Base-by-base conservation (phyloP, 2,329 filamentous ascomycete genomes). In the Sarocladium strictum region DNA sequence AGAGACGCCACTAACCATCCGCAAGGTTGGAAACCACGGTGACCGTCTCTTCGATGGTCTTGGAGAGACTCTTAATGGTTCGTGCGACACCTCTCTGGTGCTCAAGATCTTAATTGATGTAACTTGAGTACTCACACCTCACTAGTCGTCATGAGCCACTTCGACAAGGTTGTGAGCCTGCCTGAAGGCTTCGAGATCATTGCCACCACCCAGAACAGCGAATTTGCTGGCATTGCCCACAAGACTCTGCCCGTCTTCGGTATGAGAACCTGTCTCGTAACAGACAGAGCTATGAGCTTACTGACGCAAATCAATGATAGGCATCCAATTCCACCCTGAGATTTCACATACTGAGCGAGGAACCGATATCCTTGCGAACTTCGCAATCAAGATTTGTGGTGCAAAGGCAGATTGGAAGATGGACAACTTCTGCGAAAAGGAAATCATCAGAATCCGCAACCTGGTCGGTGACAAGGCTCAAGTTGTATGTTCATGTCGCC, bases 251-350 rank as follows among this genome's bases (percentile, higher is more conserved):
- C 85, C 24, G 85, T 89, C 61, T 96, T 85, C 64, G 89, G 78
- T 67, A 61, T 33, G 63, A 59, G 3, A n/a, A 19, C 27, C 11
- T 19, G 11, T 9, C 6, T 4, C 24, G 10, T 32, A 24, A 4
- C 43, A 9, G 9, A 10, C 15, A 23, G 33, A 41, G 24, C n/a
- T n/a, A 26, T 37, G 11, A 49, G 27, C 35, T 43, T 43, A 29
- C 57, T 61, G 24, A 59, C 17, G 47, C 23, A 17, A 32, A 37
- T 54, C 17, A 23, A 32, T 51, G 17, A 57, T 51, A 69, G 73
- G 87, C 54, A 81, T 96, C 47, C 92, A 97, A 67, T 93, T 96
- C 69, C 92, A 96, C 69, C 91, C 92, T 1, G 92, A 97, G 68
- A 80, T 96, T 32, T 59, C 61, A 56, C 57, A 69, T 53, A 91